Percentiles rank a stretch among this genome's conserved stretches.
Conservation (phyloP, 371 early-diverging fungal species). For the Thermomucor indicae-seudaticae region DNA sequence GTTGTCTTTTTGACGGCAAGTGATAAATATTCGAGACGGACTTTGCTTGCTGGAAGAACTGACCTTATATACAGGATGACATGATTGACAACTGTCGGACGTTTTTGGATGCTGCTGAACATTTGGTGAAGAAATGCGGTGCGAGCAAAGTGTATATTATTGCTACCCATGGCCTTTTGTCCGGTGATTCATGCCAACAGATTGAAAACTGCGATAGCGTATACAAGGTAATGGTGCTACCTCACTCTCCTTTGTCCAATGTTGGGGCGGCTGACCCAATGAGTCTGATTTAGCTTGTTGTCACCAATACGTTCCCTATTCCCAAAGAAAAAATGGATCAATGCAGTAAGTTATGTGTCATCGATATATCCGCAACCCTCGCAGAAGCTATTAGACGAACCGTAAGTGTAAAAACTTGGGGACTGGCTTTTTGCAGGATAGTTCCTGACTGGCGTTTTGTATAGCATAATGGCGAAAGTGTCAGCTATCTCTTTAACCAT, state of each 20-base stretch:
- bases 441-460: background rate
- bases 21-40: background rate
- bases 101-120: constrained; percentile 90
- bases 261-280: background rate
- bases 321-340: constrained; percentile 66
- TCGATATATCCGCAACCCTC: constrained; percentile 87
- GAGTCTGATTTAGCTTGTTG: constrained; percentile 56
- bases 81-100: constrained; percentile 85
- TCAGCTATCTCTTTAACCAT: constrained; percentile 83
- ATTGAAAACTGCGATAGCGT: constrained; percentile 85
- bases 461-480: constrained; percentile 94
- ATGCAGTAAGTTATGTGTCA: constrained; percentile 75
- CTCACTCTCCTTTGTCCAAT: background rate
- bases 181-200: constrained; percentile 78
- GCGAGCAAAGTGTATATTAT: constrained; percentile 88
- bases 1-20: constrained; percentile 86
- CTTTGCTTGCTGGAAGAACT: background rate
- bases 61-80: constrained; percentile 64
- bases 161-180: constrained; percentile 93
- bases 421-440: background rate
- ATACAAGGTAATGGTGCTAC: constrained; percentile 58
- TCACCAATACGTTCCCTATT: constrained; percentile 94
- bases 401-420: constrained; percentile 19
- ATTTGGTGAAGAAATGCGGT: constrained; percentile 77
- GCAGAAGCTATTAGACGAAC: constrained; percentile 97